Evolutionary conservation across 257 asterid species (phyloP).

Genomic region (Przewalskia tangutica): DNA sequence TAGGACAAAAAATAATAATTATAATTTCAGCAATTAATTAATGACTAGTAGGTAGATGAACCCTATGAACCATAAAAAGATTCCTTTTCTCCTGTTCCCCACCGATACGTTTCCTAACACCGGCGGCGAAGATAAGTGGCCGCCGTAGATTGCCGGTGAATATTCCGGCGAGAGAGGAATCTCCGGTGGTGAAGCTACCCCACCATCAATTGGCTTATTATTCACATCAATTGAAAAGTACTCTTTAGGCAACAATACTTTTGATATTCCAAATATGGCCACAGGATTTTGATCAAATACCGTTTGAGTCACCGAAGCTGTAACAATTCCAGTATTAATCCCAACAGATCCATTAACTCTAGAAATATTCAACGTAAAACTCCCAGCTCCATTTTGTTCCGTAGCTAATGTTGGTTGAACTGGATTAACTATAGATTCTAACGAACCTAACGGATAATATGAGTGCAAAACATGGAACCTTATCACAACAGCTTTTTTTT

Average conservation of each 20-base stretch:
- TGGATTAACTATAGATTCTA: slow-evolving; percentile 74
- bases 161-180: slow-evolving; percentile 35
- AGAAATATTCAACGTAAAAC: slow-evolving; percentile 63
- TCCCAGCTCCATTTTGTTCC: slow-evolving; percentile 68
- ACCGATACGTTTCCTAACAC: slow-evolving; percentile 20
- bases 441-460: slow-evolving; percentile 70
- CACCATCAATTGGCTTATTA: slow-evolving; percentile 25
- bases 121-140: slow-evolving; percentile 52
- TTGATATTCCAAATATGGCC: slow-evolving; percentile 79
- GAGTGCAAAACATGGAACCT: slow-evolving; percentile 77
- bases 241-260: slow-evolving; percentile 63
- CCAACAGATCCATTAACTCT: slow-evolving; percentile 65
- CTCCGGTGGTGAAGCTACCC: slow-evolving; percentile 54
- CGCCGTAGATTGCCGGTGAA: slow-evolving; percentile 25
- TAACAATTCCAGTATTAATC: slow-evolving; percentile 63
- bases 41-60: slow-evolving; percentile 22
- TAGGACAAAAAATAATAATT: neutral
- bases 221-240: slow-evolving; percentile 46
- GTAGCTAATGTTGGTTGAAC: slow-evolving; percentile 85
- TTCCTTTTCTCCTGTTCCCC: slow-evolving; percentile 14
- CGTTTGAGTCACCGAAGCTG: slow-evolving; percentile 73
- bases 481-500: slow-evolving; percentile 52
- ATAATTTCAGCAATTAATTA: slow-evolving; percentile 16
- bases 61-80: slow-evolving; percentile 39
- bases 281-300: slow-evolving; percentile 90